Conservation (phyloP, 257 asterid genomes). For the Lycium ferocissimum region DNA sequence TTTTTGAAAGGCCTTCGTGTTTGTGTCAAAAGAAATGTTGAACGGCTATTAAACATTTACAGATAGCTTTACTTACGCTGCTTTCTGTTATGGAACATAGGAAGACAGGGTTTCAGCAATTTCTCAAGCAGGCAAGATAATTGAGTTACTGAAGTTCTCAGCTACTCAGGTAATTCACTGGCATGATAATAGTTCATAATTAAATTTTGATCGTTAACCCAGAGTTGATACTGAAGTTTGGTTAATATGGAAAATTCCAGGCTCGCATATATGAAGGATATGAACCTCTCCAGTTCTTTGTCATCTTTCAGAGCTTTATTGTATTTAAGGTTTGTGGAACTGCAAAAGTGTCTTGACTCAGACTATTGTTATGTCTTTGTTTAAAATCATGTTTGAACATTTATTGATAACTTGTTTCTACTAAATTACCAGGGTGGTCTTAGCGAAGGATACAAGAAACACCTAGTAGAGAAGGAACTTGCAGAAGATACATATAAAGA, state of each 20-base stretch:
- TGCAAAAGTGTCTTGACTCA: background rate
- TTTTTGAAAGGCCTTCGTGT: background rate
- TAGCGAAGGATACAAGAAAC: constrained; percentile 85
- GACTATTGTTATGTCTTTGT: background rate
- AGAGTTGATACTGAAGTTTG: constrained; percentile 38
- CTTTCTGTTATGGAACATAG: constrained; percentile 51
- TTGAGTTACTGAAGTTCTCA: constrained; percentile 80
- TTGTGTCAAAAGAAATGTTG: constrained; percentile 1
- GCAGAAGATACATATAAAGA: constrained; percentile 87
- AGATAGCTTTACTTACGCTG: background rate
- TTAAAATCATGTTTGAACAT: constrained; percentile 16
- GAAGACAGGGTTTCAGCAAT: constrained; percentile 81
- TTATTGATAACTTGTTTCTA: constrained; percentile 34
- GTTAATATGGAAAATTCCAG: constrained; percentile 49
- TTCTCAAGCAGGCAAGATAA: constrained; percentile 92
- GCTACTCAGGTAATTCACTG: constrained; percentile 78
- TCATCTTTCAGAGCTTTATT: constrained; percentile 89
- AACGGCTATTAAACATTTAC: constrained; percentile 15
- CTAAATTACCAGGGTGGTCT: constrained; percentile 83
- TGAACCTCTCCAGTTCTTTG: constrained; percentile 92
- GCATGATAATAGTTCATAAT: constrained; percentile 31
- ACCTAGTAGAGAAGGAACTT: constrained; percentile 73
- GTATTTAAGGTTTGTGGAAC: constrained; percentile 75
- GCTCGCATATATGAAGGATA: constrained; percentile 84
- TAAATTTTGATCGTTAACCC: constrained; percentile 31